Conservation (phyloP, 2,329 filamentous ascomycete genomes). For the Bipolaris bicolor region DNA sequence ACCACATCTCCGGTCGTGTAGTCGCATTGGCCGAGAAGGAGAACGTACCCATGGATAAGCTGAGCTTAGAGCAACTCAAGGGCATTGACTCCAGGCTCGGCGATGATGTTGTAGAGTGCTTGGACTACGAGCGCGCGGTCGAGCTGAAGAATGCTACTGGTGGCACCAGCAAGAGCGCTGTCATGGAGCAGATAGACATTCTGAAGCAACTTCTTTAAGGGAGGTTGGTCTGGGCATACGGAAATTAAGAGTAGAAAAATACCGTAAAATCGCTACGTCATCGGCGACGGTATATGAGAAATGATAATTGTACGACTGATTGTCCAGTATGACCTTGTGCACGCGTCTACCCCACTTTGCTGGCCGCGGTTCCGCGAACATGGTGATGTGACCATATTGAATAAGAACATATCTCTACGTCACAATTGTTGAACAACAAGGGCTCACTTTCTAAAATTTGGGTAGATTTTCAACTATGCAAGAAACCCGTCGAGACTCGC, state of each 20-base stretch:
- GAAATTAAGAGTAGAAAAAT: constrained; percentile 3
- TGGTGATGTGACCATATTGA: background rate
- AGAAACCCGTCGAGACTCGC: constrained; percentile 1
- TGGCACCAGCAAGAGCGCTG: constrained; percentile 74
- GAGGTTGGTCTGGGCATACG: background rate
- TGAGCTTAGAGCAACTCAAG: constrained; percentile 70
- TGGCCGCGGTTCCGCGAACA: constrained; percentile 9
- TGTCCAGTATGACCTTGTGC: background rate
- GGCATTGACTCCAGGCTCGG: constrained; percentile 72
- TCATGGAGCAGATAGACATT: constrained; percentile 67
- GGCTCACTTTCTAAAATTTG: background rate
- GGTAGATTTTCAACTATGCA: background rate
- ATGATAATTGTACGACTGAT: constrained; percentile 3
- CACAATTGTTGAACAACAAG: background rate
- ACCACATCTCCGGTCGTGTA: constrained; percentile 75
- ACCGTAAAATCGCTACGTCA: background rate
- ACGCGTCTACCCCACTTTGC: constrained; percentile 11
- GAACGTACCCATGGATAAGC: constrained; percentile 71
- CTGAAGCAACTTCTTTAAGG: constrained; percentile 52
- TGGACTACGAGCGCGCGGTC: constrained; percentile 83
- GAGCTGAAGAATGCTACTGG: constrained; percentile 79
- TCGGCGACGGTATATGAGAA: constrained; percentile 5
- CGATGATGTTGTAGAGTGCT: constrained; percentile 71
- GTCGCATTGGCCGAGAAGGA: constrained; percentile 75
- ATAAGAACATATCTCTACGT: background rate